phyloP scores from a whole-genome alignment of 2,329 filamentous ascomycete genomes.

The Xylaria sp. region DNA sequence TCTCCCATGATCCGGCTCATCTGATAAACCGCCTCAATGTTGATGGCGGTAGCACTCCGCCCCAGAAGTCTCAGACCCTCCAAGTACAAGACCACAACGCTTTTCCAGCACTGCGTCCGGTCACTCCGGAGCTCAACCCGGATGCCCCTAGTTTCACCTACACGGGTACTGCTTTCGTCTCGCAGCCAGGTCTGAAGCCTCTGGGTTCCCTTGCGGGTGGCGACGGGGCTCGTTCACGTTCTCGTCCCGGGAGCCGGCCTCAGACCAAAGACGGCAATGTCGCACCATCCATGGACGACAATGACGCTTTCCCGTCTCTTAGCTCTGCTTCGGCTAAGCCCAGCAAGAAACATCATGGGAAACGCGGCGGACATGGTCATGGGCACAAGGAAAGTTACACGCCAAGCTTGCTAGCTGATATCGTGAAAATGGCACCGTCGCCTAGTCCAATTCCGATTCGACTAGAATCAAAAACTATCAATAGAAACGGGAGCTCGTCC shows the following conservation, averaged over 20 bases:
- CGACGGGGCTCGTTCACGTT: constrained; percentile 65
- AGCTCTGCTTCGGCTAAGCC: constrained; percentile 70
- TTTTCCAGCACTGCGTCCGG: constrained; percentile 70
- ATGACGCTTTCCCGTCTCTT: constrained; percentile 88
- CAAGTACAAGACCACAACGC: constrained; percentile 78
- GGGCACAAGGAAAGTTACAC: constrained; percentile 60
- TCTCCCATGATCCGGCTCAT: constrained; percentile 90
- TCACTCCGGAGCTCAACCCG: constrained; percentile 52
- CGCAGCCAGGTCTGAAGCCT: constrained; percentile 66
- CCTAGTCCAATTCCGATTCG: constrained; percentile 60
- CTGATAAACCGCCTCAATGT: constrained; percentile 76
- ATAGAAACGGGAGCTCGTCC: constrained; percentile 59
- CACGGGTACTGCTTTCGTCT: constrained; percentile 50
- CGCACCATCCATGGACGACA: constrained; percentile 81
- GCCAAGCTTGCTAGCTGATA: constrained; percentile 80
- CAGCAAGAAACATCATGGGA: constrained; percentile 88
- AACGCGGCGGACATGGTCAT: constrained; percentile 76
- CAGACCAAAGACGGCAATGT: constrained; percentile 57
- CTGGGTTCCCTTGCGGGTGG: constrained; percentile 48
- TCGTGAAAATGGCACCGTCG: constrained; percentile 91
- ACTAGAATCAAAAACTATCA: constrained; percentile 55
- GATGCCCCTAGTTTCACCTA: constrained; percentile 49
- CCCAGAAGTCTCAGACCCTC: constrained; percentile 62
- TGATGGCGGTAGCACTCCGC: constrained; percentile 61
- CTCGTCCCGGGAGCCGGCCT: constrained; percentile 78